A percentile compares a stretch with the other conserved stretches of the same genome.
phyloP scores from a whole-genome alignment of 176 grass and related monocot species.

The Zea luxurians region DNA sequence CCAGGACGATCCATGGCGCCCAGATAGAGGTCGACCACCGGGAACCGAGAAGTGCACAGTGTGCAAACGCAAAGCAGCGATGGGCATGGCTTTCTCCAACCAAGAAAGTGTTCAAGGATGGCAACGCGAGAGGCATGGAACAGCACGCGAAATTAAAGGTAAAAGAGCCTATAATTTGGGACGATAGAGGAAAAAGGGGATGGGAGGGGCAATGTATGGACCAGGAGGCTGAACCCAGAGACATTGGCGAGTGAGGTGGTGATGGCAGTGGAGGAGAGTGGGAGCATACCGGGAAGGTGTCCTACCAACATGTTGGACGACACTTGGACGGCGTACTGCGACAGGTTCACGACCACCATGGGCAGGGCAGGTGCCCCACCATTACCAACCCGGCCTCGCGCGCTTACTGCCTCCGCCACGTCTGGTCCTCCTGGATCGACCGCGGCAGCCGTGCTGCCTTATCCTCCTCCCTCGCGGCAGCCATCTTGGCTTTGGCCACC shows the following conservation, averaged over 20 bases:
- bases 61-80: not conserved
- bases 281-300: slow-evolving; percentile 76
- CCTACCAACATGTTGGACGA: slow-evolving; percentile 92
- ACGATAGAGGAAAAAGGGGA: not conserved
- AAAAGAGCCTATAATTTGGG: not conserved
- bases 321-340: slow-evolving; percentile 70
- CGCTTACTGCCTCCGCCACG: slow-evolving; percentile 13
- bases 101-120: not conserved
- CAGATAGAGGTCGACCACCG: not conserved
- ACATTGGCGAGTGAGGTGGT: slow-evolving; percentile 80
- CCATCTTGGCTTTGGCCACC: not conserved
- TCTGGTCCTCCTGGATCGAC: not conserved
- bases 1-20: not conserved
- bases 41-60: not conserved
- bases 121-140: too few relatives aligned
- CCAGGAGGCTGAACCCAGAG: slow-evolving; percentile 96
- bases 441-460: not conserved
- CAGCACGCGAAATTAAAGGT: not conserved
- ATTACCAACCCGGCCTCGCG: slow-evolving; percentile 37
- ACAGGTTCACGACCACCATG: slow-evolving; percentile 52
- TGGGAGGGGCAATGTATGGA: slow-evolving; percentile 21
- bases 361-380: slow-evolving; percentile 56
- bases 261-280: slow-evolving; percentile 73
- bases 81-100: not conserved
- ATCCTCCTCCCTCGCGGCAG: not conserved